Base-by-base conservation (phyloP, 305 asterid species). In the Nicotiana rustica region DNA sequence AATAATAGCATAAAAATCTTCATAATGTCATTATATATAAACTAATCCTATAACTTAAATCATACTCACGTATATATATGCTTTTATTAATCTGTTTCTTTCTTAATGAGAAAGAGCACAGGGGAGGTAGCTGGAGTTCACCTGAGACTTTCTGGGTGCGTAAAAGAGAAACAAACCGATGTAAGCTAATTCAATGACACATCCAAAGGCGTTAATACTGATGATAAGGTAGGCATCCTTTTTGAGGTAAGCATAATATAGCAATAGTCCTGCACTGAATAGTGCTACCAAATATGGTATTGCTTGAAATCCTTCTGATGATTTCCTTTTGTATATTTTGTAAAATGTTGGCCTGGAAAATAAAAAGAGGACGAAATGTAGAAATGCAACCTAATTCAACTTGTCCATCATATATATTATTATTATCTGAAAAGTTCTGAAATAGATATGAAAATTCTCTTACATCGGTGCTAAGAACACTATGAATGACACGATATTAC, bases 391-490 rank as follows among this genome's bases (percentile, higher is more conserved):
- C 3, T 41, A 38, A 10, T 49, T 75, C 1, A 4, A 60, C 10
- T 57, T 57, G 64, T 61, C 67, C 67, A 61, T 61, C 33, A 61
- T 61, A 38, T 38, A 38, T 38, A 7, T 38, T 6, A 61, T 61
- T 61, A 59, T 59, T n/a, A 59, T 59, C 25, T 5, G 64, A 60
- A 60, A 6, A 60, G 3, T 60, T n/a, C 66, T 60, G 14, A 35
- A 35, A 64, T 56, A 38, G 18, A n/a, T 2, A 55, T 8, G 47
- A 29, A 5, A 70, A 3, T 7, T 5, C 8, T 60, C 68, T 82
- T 83, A 93, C 97, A 90, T 29, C 36, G 95, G 94, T 52, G 94
- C 91, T 85, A 93, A 85, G 86, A 93, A 91, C 82, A 91, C 95
- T 80, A 93, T 56, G 88, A 93, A 91, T 15, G 93, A 89, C 14